phyloP scores from a whole-genome alignment of 2,329 filamentous ascomycete genomes.

The Colletotrichum sp. region DNA sequence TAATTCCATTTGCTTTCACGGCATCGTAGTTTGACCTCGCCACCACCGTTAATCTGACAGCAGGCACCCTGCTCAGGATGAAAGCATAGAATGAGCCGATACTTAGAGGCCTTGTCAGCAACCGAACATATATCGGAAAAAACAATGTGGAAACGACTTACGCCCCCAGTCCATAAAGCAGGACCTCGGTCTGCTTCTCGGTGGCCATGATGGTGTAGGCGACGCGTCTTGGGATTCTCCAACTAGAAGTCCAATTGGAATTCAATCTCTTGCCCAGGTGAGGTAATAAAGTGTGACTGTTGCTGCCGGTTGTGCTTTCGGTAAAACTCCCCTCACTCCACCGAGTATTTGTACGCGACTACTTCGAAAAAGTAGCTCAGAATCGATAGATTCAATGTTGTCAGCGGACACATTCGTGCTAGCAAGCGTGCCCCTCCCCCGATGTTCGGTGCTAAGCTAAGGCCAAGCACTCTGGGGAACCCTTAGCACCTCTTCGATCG shows the following conservation, averaged over 20 bases:
- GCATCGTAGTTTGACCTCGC: conserved; percentile 65
- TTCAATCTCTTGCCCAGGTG: background rate
- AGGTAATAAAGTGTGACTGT: background rate
- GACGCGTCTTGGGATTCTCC: background rate
- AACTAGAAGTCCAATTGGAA: background rate
- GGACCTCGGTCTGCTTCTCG: conserved; percentile 33
- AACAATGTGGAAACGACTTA: conserved; percentile 32
- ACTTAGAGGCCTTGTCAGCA: conserved; percentile 30
- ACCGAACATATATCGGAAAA: background rate
- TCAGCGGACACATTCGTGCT: background rate
- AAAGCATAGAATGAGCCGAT: conserved; percentile 66
- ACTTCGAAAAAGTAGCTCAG: background rate
- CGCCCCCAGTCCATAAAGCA: conserved; percentile 60
- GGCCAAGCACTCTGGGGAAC: background rate
- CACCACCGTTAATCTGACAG: conserved; percentile 60
- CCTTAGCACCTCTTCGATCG: background rate
- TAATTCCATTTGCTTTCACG: conserved; percentile 57
- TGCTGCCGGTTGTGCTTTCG: background rate
- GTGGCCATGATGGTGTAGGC: conserved; percentile 16
- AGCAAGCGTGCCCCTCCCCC: background rate
- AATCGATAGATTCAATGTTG: background rate
- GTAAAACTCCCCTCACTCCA: background rate
- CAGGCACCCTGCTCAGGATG: conserved; percentile 47
- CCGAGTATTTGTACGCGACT: background rate
- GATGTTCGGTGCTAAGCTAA: background rate